phyloP scores from a whole-genome alignment of 306 rosid species.

The Cotoneaster glaucophyllus region DNA sequence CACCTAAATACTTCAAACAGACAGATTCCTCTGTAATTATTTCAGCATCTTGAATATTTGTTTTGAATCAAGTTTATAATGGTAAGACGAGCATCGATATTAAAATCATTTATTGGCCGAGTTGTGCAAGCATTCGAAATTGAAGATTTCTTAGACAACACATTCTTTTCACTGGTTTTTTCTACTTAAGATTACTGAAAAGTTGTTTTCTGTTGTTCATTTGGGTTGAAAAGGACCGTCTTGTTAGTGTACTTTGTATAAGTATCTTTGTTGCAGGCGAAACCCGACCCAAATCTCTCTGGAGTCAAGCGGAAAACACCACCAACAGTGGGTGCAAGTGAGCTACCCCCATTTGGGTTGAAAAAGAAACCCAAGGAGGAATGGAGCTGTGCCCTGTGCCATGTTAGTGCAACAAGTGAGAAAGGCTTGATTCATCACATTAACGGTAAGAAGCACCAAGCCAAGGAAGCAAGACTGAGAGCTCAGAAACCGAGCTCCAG shows the following conservation, averaged over 20 bases:
- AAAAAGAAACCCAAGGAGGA: conserved; percentile 39
- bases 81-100: too few relatives aligned
- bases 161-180: neutral
- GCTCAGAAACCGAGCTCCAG: conserved; percentile 5
- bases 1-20: neutral
- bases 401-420: conserved; percentile 28
- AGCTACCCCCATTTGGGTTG: conserved; percentile 16
- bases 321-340: neutral
- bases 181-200: neutral
- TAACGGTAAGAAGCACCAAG: conserved; percentile 63
- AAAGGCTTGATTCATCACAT: conserved; percentile 36
- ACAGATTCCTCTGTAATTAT: neutral
- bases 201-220: neutral
- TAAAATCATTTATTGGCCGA: too few relatives aligned
- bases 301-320: conserved; percentile 37
- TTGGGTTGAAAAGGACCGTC: neutral
- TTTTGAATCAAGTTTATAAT: too few relatives aligned
- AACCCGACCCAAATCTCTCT: conserved; percentile 30
- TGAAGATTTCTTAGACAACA: neutral
- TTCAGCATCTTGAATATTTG: too few relatives aligned
- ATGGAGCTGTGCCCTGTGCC: conserved; percentile 64
- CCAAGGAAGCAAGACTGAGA: conserved; percentile 30
- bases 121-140: too few relatives aligned
- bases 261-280: conserved; percentile 44
- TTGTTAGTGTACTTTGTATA: conserved; percentile 11